Base-by-base conservation (phyloP, 768 basidiomycete species). In the Tulasnella sp. region DNA sequence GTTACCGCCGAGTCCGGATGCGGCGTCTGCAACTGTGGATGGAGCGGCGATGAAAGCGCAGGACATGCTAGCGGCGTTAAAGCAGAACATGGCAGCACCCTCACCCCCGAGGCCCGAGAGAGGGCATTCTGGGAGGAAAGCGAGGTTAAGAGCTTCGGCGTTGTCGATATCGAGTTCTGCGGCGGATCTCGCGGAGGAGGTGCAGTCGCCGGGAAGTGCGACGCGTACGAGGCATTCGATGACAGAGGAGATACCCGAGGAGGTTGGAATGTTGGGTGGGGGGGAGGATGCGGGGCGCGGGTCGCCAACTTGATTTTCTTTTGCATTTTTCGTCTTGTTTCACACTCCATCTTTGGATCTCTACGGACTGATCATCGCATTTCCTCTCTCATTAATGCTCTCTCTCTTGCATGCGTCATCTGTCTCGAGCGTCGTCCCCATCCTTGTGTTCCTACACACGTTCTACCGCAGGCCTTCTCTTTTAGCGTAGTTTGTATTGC, bases 1-100 rank as follows among this genome's bases (percentile, higher is more conserved):
- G n/a, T n/a, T n/a, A n/a, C n/a, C n/a, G n/a, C 32, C 65, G 69
- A 23, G 72, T 77, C 51, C 61, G 68, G 67, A 36, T 61, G 67
- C 61, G 2, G 60, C 59, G 56, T 64, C 63, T 48, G 68, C 34
- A 56, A 63, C 36, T 63, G 64, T 17, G 71, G 73, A 54, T 43
- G 76, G 79, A 34, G 70, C 78, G 4, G 81, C 73, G 4, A 76
- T 81, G 59, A 70, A 78, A 46, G 88, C 88, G 3, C 77, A 77
- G 51, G 79, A 83, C 62, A 84, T 91, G 83, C 67, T 90, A 53
- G 83, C 83, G 6, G 77, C 75, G 36, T 74, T 90, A 27, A 89
- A 67, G 78, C 82, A 5, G 78, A 82, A 61, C 86, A 83, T 0
- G 86, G 86, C 66, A 71, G 62, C 23, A 63, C 67, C 1, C 57